Conservation (phyloP, 1,139 yeast species). For the Nakaseomyces sp. region DNA sequence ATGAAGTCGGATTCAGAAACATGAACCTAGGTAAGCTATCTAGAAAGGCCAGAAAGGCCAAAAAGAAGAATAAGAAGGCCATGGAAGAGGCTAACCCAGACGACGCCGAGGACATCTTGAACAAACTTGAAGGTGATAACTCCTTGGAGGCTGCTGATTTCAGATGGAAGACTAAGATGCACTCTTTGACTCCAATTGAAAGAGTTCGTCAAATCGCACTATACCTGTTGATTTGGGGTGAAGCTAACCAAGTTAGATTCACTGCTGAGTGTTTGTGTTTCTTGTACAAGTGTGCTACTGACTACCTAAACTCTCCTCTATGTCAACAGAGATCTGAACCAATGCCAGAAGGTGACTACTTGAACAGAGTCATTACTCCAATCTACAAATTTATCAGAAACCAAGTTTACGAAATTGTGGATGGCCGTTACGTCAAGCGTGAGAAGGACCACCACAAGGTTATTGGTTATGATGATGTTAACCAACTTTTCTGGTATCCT, state of each 20-base stretch:
- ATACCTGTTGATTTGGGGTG: slow-evolving; percentile 94
- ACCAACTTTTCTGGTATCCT: slow-evolving; percentile 98
- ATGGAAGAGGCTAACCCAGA: slow-evolving; percentile 41
- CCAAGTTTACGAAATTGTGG: slow-evolving; percentile 89
- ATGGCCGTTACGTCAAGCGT: slow-evolving; percentile 93
- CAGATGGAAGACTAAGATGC: slow-evolving; percentile 79
- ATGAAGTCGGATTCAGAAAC: slow-evolving; percentile 67
- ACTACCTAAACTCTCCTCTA: slow-evolving; percentile 76
- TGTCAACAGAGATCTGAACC: slow-evolving; percentile 86
- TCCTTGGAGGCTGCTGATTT: slow-evolving; percentile 71
- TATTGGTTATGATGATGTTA: slow-evolving; percentile 96
- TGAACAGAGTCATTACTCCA: slow-evolving; percentile 89
- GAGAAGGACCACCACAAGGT: slow-evolving; percentile 92
- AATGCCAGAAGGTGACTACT: slow-evolving; percentile 92
- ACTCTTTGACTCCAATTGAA: slow-evolving; percentile 57
- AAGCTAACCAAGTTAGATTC: slow-evolving; percentile 94
- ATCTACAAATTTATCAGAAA: slow-evolving; percentile 82
- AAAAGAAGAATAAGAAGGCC: slow-evolving; percentile 57
- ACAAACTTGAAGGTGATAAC: slow-evolving; percentile 82
- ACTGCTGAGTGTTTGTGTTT: slow-evolving; percentile 89
- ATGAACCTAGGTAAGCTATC: slow-evolving; percentile 70
- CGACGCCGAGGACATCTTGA: slow-evolving; percentile 38
- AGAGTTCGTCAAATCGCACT: slow-evolving; percentile 86
- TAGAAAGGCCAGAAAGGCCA: slow-evolving; percentile 45
- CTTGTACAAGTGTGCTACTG: slow-evolving; percentile 87